These are phyloP conservation scores for Solanum hybrid DNA, from an alignment of 305 asterid genomes.

Conservation along the genomic window DNA sequence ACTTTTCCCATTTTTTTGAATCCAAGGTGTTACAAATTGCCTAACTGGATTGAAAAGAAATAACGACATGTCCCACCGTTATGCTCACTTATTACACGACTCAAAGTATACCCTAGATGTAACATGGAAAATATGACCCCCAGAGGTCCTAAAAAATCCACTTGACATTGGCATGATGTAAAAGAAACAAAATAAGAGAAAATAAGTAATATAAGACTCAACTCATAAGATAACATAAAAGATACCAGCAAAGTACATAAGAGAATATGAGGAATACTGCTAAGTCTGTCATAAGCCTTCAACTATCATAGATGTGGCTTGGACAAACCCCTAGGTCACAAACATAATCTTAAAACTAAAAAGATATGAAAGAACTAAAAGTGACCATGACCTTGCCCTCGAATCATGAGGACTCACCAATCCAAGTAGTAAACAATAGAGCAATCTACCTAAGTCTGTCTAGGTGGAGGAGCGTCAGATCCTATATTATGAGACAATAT, in stretches of 20 bases:
- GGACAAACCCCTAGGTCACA: background rate
- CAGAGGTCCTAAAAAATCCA: background rate
- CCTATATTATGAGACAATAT: background rate
- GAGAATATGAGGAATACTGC: background rate
- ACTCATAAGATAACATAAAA: background rate
- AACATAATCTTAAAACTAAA: background rate
- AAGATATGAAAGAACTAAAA: background rate
- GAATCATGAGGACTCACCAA: background rate
- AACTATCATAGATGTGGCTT: background rate
- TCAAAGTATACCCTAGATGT: too few relatives aligned
- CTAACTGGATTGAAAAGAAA: too few relatives aligned
- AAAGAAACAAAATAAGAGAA: too few relatives aligned
- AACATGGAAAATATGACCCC: background rate
- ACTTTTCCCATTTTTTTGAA: background rate
- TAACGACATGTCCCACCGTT: background rate
- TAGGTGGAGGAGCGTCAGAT: background rate
- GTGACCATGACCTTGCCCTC: background rate
- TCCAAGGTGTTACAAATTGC: background rate
- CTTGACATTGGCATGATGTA: background rate
- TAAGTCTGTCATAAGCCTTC: background rate
- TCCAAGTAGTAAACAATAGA: background rate
- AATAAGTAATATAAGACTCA: background rate
- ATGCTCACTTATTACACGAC: background rate
- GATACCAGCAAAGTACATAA: background rate
- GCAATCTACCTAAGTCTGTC: background rate